A percentile compares a stretch with the other conserved stretches of the same genome.
phyloP scores from a whole-genome alignment of 345 rosid species.

The Lumnitzera littorea region DNA sequence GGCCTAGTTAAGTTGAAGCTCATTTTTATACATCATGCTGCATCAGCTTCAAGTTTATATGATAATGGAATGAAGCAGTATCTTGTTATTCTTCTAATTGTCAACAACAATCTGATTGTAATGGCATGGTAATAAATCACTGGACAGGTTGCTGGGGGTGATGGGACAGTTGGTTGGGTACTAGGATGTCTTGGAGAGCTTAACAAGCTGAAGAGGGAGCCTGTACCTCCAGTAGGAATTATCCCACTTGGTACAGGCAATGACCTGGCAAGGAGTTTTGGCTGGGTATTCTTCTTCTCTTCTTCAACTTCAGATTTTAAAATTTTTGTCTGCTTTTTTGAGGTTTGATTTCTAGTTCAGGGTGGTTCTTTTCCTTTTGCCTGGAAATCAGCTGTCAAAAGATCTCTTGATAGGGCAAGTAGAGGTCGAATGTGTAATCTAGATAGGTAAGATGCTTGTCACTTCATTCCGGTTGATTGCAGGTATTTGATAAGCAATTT shows the following conservation, averaged over 20 bases:
- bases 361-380: conserved; percentile 95
- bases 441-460: conserved; percentile 47
- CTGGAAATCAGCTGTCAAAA: conserved; percentile 90
- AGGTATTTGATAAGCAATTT: neutral
- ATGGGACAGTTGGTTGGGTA: conserved; percentile 99
- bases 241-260: conserved; percentile 97
- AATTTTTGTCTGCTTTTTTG: conserved; percentile 13
- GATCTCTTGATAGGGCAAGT: conserved; percentile 60
- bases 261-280: conserved; percentile 87
- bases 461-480: neutral
- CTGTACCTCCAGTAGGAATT: conserved; percentile 84
- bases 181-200: conserved; percentile 79
- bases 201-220: conserved; percentile 35
- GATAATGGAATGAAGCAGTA: too few species aligned
- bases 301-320: conserved; percentile 9
- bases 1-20: neutral
- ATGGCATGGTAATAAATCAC: conserved; percentile 6
- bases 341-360: conserved; percentile 27
- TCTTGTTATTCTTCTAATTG: neutral
- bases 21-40: neutral
- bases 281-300: conserved; percentile 63
- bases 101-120: too few species aligned
- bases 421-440: conserved; percentile 51
- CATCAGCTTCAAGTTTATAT: neutral
- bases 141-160: conserved; percentile 97